Evolutionary conservation across 176 grass and related monocot species (phyloP), one percentile per base, ranked within the genome.

Genomic region (Chloris gayana): DNA sequence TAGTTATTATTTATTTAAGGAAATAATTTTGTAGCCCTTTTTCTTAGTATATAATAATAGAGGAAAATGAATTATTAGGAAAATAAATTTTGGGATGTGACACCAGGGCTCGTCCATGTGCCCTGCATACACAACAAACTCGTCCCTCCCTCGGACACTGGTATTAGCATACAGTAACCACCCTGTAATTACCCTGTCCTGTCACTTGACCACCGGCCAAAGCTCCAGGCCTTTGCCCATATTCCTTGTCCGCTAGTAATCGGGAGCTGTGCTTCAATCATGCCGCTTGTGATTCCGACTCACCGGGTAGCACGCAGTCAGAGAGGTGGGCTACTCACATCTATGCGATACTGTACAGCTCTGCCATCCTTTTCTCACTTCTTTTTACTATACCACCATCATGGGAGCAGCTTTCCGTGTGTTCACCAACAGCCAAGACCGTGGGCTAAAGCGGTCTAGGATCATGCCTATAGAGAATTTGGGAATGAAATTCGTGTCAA

Each of bases 211-310:
- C 64, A 33, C 62, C 61, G 62, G 62, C 30, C 61, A 64, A 64
- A 27, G 10, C 14, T 3, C 25, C 25, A 27, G 25, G 58, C n/a
- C 56, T 59, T 25, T 51, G 75, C 57, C 41, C 12, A 72, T 73
- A 65, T 73, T 54, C n/a, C 68, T 82, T 84, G 84, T 56, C 62
- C 45, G 76, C 29, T 54, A 70, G 45, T 45, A 72, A 82, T 83
- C 9, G 81, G 85, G 41, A 93, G 86, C 51, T 33, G 42, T 75
- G 85, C 67, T 37, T 82, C 64, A 93, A 93, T 90, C 82, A 90
- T 93, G 77, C 74, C 74, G 22, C 54, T 57, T 57, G 21, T 57
- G 76, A 80, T 85, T 85, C 75, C 44, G 22, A 25, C 30, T 12
- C 6, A 14, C 41, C 10, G 15, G 62, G 21, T 47, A 44, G 27